A percentile compares a stretch with the other conserved stretches of the same genome.
Evolutionary conservation across 306 rosid genomes (phyloP).

Genomic region (Pterocarpus macrocarpus): DNA sequence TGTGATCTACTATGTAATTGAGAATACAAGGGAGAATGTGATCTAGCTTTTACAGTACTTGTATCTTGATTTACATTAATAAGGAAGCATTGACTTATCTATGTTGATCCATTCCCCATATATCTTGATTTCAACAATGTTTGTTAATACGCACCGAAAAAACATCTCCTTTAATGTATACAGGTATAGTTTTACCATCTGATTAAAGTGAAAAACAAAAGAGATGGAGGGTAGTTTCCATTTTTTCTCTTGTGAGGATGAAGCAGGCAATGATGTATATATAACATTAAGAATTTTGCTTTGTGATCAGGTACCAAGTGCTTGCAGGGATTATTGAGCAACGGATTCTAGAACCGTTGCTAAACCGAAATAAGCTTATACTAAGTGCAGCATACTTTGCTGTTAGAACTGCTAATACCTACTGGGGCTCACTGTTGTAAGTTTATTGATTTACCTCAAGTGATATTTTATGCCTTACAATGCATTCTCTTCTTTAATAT

Average conservation of each 20-base stretch:
- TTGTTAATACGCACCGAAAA: too few species aligned
- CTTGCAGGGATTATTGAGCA: slow-evolving; percentile 89
- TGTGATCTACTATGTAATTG: too few species aligned
- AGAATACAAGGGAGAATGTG: too few species aligned
- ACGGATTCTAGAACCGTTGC: slow-evolving; percentile 77
- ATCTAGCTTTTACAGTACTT: too few species aligned
- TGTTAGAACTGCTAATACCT: slow-evolving; percentile 84
- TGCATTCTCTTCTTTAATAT: not conserved
- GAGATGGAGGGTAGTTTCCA: not conserved
- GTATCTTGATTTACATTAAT: too few species aligned
- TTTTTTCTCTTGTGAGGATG: slow-evolving; percentile 10
- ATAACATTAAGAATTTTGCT: slow-evolving; percentile 12
- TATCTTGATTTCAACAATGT: too few species aligned
- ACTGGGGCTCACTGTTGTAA: slow-evolving; percentile 85
- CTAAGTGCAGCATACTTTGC: slow-evolving; percentile 76
- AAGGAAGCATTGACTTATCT: too few species aligned
- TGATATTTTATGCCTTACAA: not conserved
- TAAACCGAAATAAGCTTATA: slow-evolving; percentile 70
- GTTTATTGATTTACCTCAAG: slow-evolving; percentile 45
- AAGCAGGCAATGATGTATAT: not conserved
- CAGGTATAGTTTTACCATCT: too few species aligned
- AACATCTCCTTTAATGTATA: too few species aligned
- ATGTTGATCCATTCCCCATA: too few species aligned
- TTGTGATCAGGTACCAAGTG: slow-evolving; percentile 72
- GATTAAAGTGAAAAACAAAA: not conserved